Evolutionary conservation across 768 basidiomycete genomes (phyloP), one percentile per base, ranked within the genome.

Genomic region (Boletus rubropictus): DNA sequence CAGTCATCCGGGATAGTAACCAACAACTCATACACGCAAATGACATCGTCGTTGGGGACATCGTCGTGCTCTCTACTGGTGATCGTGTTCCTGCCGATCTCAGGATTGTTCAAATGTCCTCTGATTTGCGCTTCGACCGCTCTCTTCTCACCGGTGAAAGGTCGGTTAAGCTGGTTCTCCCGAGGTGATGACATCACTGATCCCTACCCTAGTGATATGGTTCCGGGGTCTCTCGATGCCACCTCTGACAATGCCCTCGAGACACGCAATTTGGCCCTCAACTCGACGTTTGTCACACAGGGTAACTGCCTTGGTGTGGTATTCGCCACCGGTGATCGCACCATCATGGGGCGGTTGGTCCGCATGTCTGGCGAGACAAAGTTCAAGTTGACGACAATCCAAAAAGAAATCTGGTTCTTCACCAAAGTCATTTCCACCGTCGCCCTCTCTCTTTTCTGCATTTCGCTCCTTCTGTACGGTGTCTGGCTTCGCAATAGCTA

Each of bases 61-160:
- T 81, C 28, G 70, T 80, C 44, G 68, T 69, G 3, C 77, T 81
- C 55, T 59, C 68, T 25, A 73, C 78, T 3, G 79, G 79, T 15
- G 77, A 81, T 52, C 72, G 80, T 10, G 69, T 81, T 5, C 80
- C 80, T 6, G 79, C 81, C 0, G 82, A 83, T 53, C 64, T 81
- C 24, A 72, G 81, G 21, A 68, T 83, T 8, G 70, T 80, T 32
- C 60, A 75, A 11, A 72, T 72, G 49, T 75, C 77, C 1, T 70
- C 71, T 5, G 80, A 80, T 51, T 63, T 80, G 46, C 70, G 71
- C 27, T 70, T 80, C 38, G 79, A 81, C 46, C 69, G 78, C 9
- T 71, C 78, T 1, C 70, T 80, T 28, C 68, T 81, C 28, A 81
- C 80, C 4, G 76, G 74, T 8, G 75, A 75, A 55, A 71, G 69